Conservation (phyloP, 2,329 filamentous ascomycete species). For the Drechslerella dactyloides region DNA sequence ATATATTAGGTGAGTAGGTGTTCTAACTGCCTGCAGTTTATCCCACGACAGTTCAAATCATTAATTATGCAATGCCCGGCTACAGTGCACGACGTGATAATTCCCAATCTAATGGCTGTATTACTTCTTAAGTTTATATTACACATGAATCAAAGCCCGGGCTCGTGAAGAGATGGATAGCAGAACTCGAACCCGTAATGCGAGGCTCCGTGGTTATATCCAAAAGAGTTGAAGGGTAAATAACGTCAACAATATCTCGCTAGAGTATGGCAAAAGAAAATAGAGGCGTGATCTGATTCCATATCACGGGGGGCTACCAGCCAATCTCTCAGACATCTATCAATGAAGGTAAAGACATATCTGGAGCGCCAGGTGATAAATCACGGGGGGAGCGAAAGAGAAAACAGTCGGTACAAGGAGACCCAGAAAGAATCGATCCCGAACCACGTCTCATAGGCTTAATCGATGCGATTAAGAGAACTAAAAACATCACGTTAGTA, state of each 20-base stretch:
- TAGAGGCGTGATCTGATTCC: background rate
- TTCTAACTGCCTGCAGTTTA: no score
- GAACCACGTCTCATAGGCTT: background rate
- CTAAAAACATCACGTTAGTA: background rate
- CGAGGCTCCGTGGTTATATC: background rate
- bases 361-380: background rate
- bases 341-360: background rate
- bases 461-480: background rate
- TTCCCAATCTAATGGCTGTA: conserved; percentile 16
- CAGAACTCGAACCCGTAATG: background rate
- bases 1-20: no score
- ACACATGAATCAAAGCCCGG: conserved; percentile 25
- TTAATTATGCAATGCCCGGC: no score
- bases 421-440: background rate
- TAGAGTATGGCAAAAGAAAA: conserved; percentile 1
- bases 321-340: no score
- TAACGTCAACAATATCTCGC: background rate
- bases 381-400: background rate
- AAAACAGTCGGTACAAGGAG: background rate
- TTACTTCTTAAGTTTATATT: conserved; percentile 21
- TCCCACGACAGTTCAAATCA: background rate
- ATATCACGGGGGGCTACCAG: background rate
- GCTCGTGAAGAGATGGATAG: background rate
- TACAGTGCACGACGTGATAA: no score
- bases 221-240: background rate